Evolutionary conservation across 2,329 filamentous ascomycete genomes (phyloP), one percentile per base, ranked within the genome.

Genomic region (Penicillium sp.): DNA sequence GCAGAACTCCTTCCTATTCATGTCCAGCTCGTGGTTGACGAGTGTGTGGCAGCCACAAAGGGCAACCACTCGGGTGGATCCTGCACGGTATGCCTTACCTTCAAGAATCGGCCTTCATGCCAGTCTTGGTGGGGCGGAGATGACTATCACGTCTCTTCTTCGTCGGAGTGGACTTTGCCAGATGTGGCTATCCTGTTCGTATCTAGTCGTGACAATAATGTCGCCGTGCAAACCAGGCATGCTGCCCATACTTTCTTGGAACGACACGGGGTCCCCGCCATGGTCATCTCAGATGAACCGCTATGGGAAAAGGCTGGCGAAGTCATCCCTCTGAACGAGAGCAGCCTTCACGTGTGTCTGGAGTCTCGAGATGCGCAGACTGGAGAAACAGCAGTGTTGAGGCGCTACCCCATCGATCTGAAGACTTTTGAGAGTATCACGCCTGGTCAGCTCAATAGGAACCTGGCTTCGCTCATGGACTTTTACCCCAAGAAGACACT

Each of bases 1-100:
- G 78, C 79, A 14, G 78, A 81, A 49, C 74, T 81, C 26, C 75
- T 81, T 26, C 78, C 76, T 29, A 78, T 76, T 47, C 74, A 76
- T 67, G 72, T 79, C 16, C 78, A 80, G 59, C 71, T 81, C 14
- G 73, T 79, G 50, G 78, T 81, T 37, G 78, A 81, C 47, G 78
- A 80, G 56, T 81, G 78, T 56, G 61, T 73, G 42, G 66, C 67
- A 22, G 75, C 76, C 21, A 61, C 63, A 1, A 67, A 66, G 16
- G 67, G 67, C n/a, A 45, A 59, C 26, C 62, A 61, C 16, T 57
- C 61, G 7, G 60, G 65, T 48, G 65, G 63, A 14, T 64, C 71
- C 47, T 67, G 65, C 48, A 68, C 71, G n/a, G 70, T 80, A 46
- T 62, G 59, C 16, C 58, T 79, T 46, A 65, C 60, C 6, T 72